Base-by-base conservation (phyloP, 2,329 filamentous ascomycete species). In the Ascomycota sp. region DNA sequence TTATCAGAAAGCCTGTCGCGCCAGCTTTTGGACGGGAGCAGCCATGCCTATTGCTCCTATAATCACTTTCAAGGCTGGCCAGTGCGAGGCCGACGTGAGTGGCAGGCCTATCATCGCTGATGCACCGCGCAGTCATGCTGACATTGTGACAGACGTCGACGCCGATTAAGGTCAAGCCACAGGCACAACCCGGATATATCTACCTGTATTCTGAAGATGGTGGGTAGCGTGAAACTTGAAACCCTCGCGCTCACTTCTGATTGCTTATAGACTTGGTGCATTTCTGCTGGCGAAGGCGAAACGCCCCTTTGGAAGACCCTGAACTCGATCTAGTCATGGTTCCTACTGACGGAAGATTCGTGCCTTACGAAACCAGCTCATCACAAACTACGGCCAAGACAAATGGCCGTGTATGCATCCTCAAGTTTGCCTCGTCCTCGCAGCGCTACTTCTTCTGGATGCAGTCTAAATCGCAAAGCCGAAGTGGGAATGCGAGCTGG, bases 61-160 rank as follows among this genome's bases (percentile, higher is more conserved):
- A 47, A 85, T 95, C 51, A 92, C 83, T 11, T 95, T 95, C 68
- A 94, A 93, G 65, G 86, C 86, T 39, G 86, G 86, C 53, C 70
- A 69, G 52, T 95, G 86, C 57, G 74, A 89, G 31, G 52, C 86
- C 36, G 75, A 85, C 51, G 83, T 92, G 59, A 48, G 76, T 30
- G 25, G 32, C 29, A 23, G 25, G 19, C 34, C 37, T 8, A 12
- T 12, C n/a, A 15, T 17, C 23, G 61, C 9, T 19, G 20, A 11
- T 5, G 8, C n/a, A 10, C 22, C 21, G 51, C 52, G 35, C 38
- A n/a, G n/a, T 30, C n/a, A 8, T 15, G 11, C 22, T 20, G 8
- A 8, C 10, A 26, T 12, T 19, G 19, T 25, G 55, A 52, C 42
- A 43, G 34, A 65, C 62, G 31, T 58, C 57, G 40, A 65, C 63